phyloP scores from a whole-genome alignment of 129 eudicot species.

The Glebionis coronaria region DNA sequence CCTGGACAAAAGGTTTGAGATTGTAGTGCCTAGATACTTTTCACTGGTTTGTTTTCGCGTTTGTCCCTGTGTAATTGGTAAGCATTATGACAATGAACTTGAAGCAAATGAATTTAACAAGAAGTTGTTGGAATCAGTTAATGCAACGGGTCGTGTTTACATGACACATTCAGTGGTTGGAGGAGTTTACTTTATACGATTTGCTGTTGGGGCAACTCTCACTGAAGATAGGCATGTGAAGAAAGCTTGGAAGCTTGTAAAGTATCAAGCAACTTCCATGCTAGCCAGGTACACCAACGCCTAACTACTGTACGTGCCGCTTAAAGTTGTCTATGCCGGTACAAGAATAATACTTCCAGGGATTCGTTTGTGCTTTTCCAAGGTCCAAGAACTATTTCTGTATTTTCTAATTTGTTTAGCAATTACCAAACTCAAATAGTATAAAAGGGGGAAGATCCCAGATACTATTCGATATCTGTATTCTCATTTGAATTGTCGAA shows the following conservation, averaged over 20 bases:
- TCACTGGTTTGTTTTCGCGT: slow-evolving; percentile 39
- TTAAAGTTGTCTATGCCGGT: too few relatives aligned
- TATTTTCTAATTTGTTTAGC: too few relatives aligned
- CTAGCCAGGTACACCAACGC: too few relatives aligned
- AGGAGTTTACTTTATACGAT: slow-evolving; percentile 26
- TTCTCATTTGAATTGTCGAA: too few relatives aligned
- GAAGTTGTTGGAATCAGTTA: slow-evolving; percentile 32
- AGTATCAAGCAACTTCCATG: slow-evolving; percentile 32
- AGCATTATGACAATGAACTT: not conserved
- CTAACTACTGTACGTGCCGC: too few relatives aligned
- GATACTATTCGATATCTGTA: too few relatives aligned
- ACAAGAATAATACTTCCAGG: too few relatives aligned
- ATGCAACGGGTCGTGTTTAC: slow-evolving; percentile 26
- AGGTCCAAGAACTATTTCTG: too few relatives aligned
- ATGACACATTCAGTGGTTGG: slow-evolving; percentile 40
- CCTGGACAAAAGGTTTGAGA: slow-evolving; percentile 34
- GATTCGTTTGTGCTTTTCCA: too few relatives aligned
- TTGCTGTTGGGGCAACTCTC: slow-evolving; percentile 37
- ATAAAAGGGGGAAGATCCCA: too few relatives aligned
- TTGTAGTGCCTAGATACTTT: slow-evolving; percentile 35
- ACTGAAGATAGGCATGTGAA: slow-evolving; percentile 30
- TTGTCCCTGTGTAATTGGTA: not conserved
- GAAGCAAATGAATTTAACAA: slow-evolving; percentile 22
- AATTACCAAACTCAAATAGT: too few relatives aligned
- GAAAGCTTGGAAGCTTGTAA: slow-evolving; percentile 37